phyloP scores from a whole-genome alignment of 768 basidiomycete species.

The Amanita fuliginea region DNA sequence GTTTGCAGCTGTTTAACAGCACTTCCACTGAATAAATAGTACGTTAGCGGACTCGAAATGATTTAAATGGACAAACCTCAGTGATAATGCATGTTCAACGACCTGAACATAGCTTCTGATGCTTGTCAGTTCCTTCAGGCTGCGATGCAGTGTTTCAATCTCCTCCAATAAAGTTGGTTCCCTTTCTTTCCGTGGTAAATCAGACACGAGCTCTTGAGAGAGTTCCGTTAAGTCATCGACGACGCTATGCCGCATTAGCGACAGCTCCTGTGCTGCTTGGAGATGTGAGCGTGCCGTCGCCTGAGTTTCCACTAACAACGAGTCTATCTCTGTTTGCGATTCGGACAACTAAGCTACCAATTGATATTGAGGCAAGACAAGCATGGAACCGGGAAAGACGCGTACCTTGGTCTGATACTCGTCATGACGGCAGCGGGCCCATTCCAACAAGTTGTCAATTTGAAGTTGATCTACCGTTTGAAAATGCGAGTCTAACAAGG shows the following conservation, averaged over 20 bases:
- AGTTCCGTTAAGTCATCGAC: slow-evolving; percentile 69
- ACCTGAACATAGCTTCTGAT: slow-evolving; percentile 70
- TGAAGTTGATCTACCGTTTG: slow-evolving; percentile 39
- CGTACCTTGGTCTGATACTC: slow-evolving; percentile 36
- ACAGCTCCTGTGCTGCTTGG: slow-evolving; percentile 59
- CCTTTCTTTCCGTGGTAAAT: slow-evolving; percentile 34
- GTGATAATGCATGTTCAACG: slow-evolving; percentile 54
- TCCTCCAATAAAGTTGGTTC: slow-evolving; percentile 67
- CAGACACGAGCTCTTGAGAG: slow-evolving; percentile 51
- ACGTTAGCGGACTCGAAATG: neutral
- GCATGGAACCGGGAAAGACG: slow-evolving; percentile 12
- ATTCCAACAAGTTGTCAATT: slow-evolving; percentile 31
- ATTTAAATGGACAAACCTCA: slow-evolving; percentile 43
- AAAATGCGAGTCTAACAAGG: slow-evolving; percentile 35
- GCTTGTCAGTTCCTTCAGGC: slow-evolving; percentile 65
- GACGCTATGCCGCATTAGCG: slow-evolving; percentile 65
- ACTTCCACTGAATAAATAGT: slow-evolving; percentile 33
- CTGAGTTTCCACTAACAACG: slow-evolving; percentile 38
- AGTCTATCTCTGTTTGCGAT: slow-evolving; percentile 38
- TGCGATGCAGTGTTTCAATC: slow-evolving; percentile 68
- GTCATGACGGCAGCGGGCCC: slow-evolving; percentile 28
- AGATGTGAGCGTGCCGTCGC: slow-evolving; percentile 36
- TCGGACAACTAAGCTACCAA: slow-evolving; percentile 46
- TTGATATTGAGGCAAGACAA: slow-evolving; percentile 18
- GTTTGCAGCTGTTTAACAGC: slow-evolving; percentile 42